Conservation (phyloP, 202 grass and related monocot species). For the Eragrostis tef region DNA sequence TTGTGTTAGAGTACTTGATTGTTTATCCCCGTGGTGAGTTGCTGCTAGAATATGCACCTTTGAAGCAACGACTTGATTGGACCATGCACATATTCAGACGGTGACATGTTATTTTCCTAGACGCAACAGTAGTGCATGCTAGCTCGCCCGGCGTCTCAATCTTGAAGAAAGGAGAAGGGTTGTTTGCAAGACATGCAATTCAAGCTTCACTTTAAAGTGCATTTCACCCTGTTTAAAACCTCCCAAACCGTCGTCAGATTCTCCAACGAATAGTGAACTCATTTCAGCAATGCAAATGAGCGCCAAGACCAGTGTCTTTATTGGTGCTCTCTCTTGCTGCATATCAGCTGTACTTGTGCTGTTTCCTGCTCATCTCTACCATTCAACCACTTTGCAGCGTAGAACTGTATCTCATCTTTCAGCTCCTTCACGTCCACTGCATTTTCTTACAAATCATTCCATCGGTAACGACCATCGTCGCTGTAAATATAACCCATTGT, state of each 20-base stretch:
- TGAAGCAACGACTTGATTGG: slow-evolving; percentile 44
- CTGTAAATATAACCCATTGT: slow-evolving; percentile 48
- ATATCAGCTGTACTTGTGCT: slow-evolving; percentile 35
- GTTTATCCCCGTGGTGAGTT: background rate
- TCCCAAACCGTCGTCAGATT: background rate
- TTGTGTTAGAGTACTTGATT: background rate
- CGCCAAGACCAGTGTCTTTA: slow-evolving; percentile 25
- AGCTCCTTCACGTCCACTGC: slow-evolving; percentile 27
- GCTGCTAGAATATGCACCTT: slow-evolving; percentile 28
- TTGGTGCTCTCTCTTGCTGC: slow-evolving; percentile 39
- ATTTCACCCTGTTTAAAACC: slow-evolving; percentile 47
- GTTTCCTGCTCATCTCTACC: slow-evolving; percentile 41
- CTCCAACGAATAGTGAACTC: slow-evolving; percentile 3
- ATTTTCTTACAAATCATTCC: background rate
- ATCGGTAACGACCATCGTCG: background rate
- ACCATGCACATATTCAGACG: slow-evolving; percentile 41
- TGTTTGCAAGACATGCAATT: slow-evolving; percentile 77
- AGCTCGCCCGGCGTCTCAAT: slow-evolving; percentile 25
- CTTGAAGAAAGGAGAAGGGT: slow-evolving; percentile 70
- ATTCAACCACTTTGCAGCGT: slow-evolving; percentile 26
- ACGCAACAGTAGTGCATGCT: slow-evolving; percentile 41
- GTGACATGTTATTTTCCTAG: slow-evolving; percentile 6
- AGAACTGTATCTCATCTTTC: slow-evolving; percentile 33
- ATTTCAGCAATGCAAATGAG: slow-evolving; percentile 32
- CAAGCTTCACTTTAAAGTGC: slow-evolving; percentile 54